Base-by-base conservation (phyloP, 225 moss, liverwort and hornwort genomes). In the Lunularia cruciata region DNA sequence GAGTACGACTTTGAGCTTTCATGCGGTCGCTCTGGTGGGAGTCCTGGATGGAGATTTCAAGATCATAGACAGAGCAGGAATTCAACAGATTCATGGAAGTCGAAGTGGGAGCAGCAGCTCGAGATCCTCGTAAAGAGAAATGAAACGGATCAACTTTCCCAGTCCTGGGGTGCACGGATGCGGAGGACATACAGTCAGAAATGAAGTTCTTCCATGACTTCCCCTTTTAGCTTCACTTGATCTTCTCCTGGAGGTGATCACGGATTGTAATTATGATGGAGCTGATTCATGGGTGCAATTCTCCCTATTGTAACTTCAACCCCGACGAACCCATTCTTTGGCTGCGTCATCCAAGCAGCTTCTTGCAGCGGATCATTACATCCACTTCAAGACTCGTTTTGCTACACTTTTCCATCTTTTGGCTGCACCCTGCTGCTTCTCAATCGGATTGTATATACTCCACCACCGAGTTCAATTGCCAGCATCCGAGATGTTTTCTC, bases 111-210 rank as follows among this genome's bases (percentile, higher is more conserved):
- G 73, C 76, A 73, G 18, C 85, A 81, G 78, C 70, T 85, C 1
- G 66, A 78, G 8, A 73, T 69, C 7, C 78, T 85, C 18, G 6
- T 19, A 8, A 27, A 23, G 28, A 76, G 72, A 6, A 60, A 36
- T 38, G 56, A 26, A 14, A 79, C 35, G n/a, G 55, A 43, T 23
- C 32, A 57, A 0, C 43, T 19, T 15, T 22, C 38, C 7, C 52
- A 52, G 26, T 75, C 84, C 1, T 85, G 84, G 84, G 84, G 78
- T 4, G 75, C 81, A 36, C 81, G 77, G 36, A 81, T 84, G 84
- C 77, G 84, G 25, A 52, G 52, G 52, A 23, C 23, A 1, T 8
- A 52, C 25, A 52, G 18, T 52, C 23, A 3, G 2, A 48, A 48
- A 6, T 25, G 12, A 26, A 22, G 6, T 52, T 52, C 7, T 52